These are phyloP conservation scores for Rhodotorula sp. DNA, from an alignment of 1,284 basidiomycete genomes.

Conservation along the genomic window DNA sequence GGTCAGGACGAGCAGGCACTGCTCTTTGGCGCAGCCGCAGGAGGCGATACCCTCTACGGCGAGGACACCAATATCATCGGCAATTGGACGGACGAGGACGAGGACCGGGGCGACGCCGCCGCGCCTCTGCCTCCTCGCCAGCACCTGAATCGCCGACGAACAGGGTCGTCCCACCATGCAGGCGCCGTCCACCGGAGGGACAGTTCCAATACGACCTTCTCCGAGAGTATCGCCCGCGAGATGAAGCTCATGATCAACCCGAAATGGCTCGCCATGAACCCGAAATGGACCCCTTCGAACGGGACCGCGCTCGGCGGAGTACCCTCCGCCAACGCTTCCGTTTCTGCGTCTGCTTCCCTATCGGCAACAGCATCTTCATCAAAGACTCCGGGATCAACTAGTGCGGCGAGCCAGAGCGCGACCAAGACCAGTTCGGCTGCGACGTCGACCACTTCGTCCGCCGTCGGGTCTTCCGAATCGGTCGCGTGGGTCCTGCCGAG, in stretches of 20 bases:
- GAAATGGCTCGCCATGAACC: conserved; percentile 15
- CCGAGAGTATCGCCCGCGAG: neutral
- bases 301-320: too few species aligned
- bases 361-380: neutral
- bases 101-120: neutral
- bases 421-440: neutral
- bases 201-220: neutral
- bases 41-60: neutral
- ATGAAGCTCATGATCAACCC: conserved; percentile 13
- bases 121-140: too few species aligned
- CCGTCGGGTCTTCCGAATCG: neutral
- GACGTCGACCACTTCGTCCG: neutral
- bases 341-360: too few species aligned
- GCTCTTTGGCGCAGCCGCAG: neutral
- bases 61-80: neutral
- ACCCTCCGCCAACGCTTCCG: too few species aligned
- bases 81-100: neutral
- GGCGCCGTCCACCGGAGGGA: neutral
- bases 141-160: neutral
- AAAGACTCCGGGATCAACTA: neutral
- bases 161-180: neutral
- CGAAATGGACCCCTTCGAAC: conserved; percentile 9
- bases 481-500: conserved; percentile 9
- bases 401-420: neutral
- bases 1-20: neutral